Conservation (phyloP, 1,284 basidiomycete genomes). For the Ceratobasidium sp. region DNA sequence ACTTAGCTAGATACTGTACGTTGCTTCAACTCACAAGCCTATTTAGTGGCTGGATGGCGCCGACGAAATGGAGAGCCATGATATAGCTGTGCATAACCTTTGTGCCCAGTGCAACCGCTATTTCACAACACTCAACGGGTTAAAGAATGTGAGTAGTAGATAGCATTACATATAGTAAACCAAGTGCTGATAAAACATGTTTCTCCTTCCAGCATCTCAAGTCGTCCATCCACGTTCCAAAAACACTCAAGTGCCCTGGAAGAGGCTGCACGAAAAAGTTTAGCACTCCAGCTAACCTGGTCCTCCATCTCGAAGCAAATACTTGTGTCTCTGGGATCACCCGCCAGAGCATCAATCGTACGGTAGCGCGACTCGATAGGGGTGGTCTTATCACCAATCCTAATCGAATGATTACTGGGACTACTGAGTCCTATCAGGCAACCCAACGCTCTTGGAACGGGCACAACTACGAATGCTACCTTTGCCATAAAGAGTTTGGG, state of each 20-base stretch:
- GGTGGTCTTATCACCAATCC: constrained; percentile 12
- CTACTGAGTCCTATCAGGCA: constrained; percentile 47
- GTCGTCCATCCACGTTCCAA: constrained; percentile 4
- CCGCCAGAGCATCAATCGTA: not conserved
- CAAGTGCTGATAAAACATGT: not conserved
- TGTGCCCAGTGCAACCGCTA: constrained; percentile 21
- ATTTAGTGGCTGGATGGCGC: not conserved
- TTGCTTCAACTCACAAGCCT: not conserved
- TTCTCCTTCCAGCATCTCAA: constrained; percentile 11
- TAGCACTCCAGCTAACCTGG: not conserved
- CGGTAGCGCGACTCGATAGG: not conserved
- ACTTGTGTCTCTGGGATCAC: constrained; percentile 7
- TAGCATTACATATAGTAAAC: not conserved
- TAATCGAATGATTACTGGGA: constrained; percentile 24
- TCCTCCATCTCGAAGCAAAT: constrained; percentile 24
- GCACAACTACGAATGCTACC: constrained; percentile 59
- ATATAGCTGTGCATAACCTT: constrained; percentile 22
- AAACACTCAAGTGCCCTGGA: constrained; percentile 9
- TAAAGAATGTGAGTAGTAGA: constrained; percentile 13
- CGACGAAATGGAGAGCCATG: not conserved
- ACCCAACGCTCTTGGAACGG: constrained; percentile 58
- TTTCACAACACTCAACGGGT: not conserved
- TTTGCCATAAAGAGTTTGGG: constrained; percentile 57
- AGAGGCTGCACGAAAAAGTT: constrained; percentile 16
- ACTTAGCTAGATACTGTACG: not conserved